Evolutionary conservation across 495 filamentous ascomycete genomes (phyloP), one percentile per base, ranked within the genome.

Genomic region (Copromyces sp.): DNA sequence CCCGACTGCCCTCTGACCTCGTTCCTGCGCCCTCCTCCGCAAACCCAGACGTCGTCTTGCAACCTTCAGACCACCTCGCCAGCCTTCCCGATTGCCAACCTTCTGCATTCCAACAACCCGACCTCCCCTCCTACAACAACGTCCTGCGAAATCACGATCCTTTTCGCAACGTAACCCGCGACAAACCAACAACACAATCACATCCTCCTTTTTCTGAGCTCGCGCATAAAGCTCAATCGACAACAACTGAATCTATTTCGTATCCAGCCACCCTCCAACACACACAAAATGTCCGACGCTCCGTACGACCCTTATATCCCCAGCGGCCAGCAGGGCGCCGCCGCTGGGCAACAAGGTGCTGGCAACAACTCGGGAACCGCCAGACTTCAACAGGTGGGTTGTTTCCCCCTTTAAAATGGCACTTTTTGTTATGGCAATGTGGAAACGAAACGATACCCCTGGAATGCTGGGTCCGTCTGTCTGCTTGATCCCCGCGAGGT

Each of bases 231-330:
- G n/a, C 71, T 37, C 41, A 39, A 39, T 53, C 68, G 44, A 71
- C 68, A 72, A 44, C 20, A 69, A 39, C 44, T 17, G 42, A 40
- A 45, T 71, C 17, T 29, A 35, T 59, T 65, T 16, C 24, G 35
- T 65, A 12, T 32, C 14, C 35, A 38, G 44, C 29, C 72, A 39
- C 68, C 68, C 24, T 68, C 44, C 75, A 41, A 44, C 65, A 71
- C 35, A 37, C 35, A 45, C 65, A 77, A 73, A 39, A 92, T 93
- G 91, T 86, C 91, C 82, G 71, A 71, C 40, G 88, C 87, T 79
- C 93, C 93, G 71, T 97, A 97, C 82, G 94, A 97, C 80, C 94
- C 94, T 61, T 97, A 96, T 84, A 95, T 95, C 79, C 94, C 94
- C 74, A 87, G 87, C 74, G 89, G 87, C 78, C 86, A 86, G 79